Percentiles rank a stretch among this genome's conserved stretches.
These are phyloP conservation scores for Neurospora sp. DNA, from an alignment of 495 filamentous ascomycete species.

Conservation along the genomic window DNA sequence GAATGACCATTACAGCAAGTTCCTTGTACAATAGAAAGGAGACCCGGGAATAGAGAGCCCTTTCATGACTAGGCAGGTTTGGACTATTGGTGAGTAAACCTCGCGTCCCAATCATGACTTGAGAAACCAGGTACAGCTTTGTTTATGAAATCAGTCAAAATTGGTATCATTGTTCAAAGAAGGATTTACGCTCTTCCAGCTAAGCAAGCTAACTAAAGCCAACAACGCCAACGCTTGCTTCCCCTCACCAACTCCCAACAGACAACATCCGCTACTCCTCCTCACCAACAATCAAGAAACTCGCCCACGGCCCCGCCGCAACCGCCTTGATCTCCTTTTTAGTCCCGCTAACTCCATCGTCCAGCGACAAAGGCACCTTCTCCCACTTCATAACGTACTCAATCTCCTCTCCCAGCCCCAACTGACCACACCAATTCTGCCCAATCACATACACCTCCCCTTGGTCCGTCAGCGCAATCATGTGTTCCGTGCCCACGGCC, in stretches of 20 bases:
- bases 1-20: slow-evolving; percentile 2
- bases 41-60: neutral
- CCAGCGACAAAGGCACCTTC: slow-evolving; percentile 20
- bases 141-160: neutral
- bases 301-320: slow-evolving; percentile 25
- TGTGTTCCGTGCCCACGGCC: slow-evolving; percentile 47
- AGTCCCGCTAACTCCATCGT: slow-evolving; percentile 6
- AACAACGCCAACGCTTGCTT: neutral
- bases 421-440: slow-evolving; percentile 46
- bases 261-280: slow-evolving; percentile 15
- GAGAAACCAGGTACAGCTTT: neutral
- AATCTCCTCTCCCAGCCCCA: slow-evolving; percentile 32
- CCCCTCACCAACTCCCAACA: neutral
- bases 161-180: neutral
- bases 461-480: slow-evolving; percentile 42
- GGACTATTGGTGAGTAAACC: neutral
- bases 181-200: neutral
- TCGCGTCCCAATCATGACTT: neutral
- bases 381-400: slow-evolving; percentile 19
- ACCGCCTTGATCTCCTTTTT: slow-evolving; percentile 1
- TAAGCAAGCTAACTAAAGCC: neutral
- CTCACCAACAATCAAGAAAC: slow-evolving; percentile 16
- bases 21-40: slow-evolving; percentile 30
- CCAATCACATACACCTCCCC: slow-evolving; percentile 48
- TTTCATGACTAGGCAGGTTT: neutral